phyloP scores from a whole-genome alignment of 2,329 filamentous ascomycete species.

The Talaromyces islandicus region DNA sequence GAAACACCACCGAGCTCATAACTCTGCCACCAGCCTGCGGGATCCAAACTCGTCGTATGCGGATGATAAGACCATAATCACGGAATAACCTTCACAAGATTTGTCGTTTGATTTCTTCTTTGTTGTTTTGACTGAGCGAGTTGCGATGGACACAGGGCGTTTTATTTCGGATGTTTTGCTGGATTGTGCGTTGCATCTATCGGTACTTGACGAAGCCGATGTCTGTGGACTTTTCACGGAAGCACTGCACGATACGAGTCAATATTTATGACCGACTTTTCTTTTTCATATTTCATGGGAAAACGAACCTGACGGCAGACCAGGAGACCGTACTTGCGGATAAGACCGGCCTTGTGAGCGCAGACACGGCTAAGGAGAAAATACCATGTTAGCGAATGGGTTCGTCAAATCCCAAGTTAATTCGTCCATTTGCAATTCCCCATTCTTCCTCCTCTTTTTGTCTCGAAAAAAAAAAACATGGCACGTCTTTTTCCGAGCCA shows the following conservation, averaged over 20 bases:
- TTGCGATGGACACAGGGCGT: neutral
- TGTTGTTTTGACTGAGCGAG: neutral
- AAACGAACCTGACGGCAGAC: slow-evolving; percentile 23
- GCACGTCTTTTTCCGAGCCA: no score
- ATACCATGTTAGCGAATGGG: slow-evolving; percentile 3
- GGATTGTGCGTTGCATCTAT: slow-evolving; percentile 6
- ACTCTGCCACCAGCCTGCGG: neutral
- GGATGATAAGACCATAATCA: neutral
- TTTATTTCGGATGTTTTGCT: neutral
- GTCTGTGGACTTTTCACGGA: slow-evolving; percentile 62
- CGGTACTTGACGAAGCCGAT: slow-evolving; percentile 60
- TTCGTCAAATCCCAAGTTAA: neutral
- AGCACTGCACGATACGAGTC: slow-evolving; percentile 43
- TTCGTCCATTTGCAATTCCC: neutral
- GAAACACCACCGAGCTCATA: neutral
- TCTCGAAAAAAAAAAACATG: neutral
- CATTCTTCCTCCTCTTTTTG: neutral
- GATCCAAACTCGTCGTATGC: neutral
- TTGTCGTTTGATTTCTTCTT: neutral
- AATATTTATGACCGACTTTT: neutral
- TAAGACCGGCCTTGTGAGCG: slow-evolving; percentile 97
- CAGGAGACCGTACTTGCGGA: slow-evolving; percentile 99
- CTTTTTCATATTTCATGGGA: neutral
- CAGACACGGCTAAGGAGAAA: slow-evolving; percentile 60
- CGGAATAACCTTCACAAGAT: neutral